A percentile compares a stretch with the other conserved stretches of the same genome.
phyloP scores from a whole-genome alignment of 192 early-diverging fungal species.

The Helicostylum pulchrum region DNA sequence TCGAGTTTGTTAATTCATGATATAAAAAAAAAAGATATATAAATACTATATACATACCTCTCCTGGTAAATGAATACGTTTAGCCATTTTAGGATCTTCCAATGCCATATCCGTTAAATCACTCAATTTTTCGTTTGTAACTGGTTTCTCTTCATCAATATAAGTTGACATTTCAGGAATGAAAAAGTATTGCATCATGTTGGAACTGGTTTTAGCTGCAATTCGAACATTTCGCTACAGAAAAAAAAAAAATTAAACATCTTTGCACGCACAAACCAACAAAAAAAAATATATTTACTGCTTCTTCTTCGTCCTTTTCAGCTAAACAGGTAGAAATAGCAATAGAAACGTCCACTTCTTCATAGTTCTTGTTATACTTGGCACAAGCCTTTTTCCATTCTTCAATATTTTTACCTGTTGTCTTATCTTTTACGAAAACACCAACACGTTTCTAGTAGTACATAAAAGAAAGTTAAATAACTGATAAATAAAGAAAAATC shows the following conservation, averaged over 20 bases:
- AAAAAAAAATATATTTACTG: conserved; percentile 46
- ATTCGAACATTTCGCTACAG: conserved; percentile 62
- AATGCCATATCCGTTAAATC: conserved; percentile 69
- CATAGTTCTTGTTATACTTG: conserved; percentile 45
- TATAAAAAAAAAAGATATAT: background rate
- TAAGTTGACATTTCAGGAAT: conserved; percentile 79
- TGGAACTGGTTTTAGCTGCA: conserved; percentile 71
- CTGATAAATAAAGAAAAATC: background rate
- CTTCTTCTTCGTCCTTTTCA: conserved; percentile 89
- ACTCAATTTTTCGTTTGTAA: conserved; percentile 82
- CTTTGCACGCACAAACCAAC: background rate
- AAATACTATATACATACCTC: conserved; percentile 48
- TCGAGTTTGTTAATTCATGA: background rate
- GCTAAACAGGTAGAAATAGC: conserved; percentile 73
- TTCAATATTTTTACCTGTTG: conserved; percentile 68
- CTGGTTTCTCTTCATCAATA: conserved; percentile 84
- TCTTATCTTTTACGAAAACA: conserved; percentile 73
- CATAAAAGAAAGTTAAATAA: background rate
- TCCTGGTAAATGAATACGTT: conserved; percentile 61
- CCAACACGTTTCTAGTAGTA: conserved; percentile 65
- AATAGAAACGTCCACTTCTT: conserved; percentile 67
- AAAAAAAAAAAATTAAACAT: background rate
- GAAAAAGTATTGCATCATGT: conserved; percentile 84
- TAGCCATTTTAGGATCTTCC: conserved; percentile 61
- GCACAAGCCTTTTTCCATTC: conserved; percentile 76